phyloP scores from a whole-genome alignment of 495 filamentous ascomycete genomes.

The Acidiella bohemica region DNA sequence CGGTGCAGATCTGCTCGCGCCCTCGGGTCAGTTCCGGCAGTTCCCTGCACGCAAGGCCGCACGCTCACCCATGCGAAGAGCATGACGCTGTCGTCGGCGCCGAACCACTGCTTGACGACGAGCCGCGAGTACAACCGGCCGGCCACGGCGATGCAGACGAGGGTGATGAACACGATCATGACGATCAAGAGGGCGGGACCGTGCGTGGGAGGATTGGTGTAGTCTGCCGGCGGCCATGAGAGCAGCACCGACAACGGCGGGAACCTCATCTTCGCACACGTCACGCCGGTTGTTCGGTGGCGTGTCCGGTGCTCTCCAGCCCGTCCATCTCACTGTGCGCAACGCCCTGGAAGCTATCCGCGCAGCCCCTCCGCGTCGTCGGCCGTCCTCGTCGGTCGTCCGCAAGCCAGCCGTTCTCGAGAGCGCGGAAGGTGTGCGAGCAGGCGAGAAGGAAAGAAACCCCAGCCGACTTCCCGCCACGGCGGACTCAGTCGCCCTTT shows the following conservation, averaged over 20 bases:
- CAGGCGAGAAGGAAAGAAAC: too few species aligned
- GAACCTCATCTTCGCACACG: slow-evolving; percentile 22
- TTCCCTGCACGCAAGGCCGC: not conserved
- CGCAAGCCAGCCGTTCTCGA: too few species aligned
- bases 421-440: too few species aligned
- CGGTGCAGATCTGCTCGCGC: slow-evolving; percentile 17
- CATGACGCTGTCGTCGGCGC: slow-evolving; percentile 23
- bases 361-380: too few species aligned
- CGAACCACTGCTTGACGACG: slow-evolving; percentile 22
- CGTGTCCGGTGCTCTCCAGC: too few species aligned
- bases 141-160: slow-evolving; percentile 19
- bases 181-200: slow-evolving; percentile 23
- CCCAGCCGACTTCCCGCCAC: too few species aligned
- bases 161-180: slow-evolving; percentile 23
- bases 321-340: too few species aligned
- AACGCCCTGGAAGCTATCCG: too few species aligned
- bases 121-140: slow-evolving; percentile 24
- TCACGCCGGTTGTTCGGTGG: too few species aligned
- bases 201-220: slow-evolving; percentile 21
- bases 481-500: too few species aligned
- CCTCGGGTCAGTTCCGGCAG: not conserved
- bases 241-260: slow-evolving; percentile 21
- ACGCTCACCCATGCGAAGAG: slow-evolving; percentile 22
- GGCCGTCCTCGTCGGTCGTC: too few species aligned
- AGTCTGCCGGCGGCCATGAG: slow-evolving; percentile 23